These are phyloP conservation scores for Kingdonia uniflora DNA, from an alignment of 164 flowering plant species.

Conservation along the genomic window DNA sequence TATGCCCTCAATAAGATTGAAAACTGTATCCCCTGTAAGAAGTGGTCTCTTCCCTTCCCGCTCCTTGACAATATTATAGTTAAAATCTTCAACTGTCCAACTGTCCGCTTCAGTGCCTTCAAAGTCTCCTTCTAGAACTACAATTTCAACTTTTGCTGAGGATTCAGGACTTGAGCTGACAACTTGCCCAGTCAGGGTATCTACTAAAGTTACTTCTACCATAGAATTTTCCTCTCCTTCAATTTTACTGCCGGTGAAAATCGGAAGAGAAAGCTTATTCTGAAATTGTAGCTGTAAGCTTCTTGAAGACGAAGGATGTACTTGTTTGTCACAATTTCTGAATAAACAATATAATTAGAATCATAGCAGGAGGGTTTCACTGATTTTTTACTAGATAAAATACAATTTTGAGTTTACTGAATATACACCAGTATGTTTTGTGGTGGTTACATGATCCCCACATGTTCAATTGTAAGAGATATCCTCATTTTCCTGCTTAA, in stretches of 20 bases:
- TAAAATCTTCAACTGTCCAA: constrained; percentile 40
- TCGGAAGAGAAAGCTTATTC: constrained; percentile 52
- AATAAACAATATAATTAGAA: no score
- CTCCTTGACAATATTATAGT: constrained; percentile 30
- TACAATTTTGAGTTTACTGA: no score
- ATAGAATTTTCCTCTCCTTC: constrained; percentile 51
- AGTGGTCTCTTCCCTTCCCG: constrained; percentile 44
- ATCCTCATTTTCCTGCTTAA: no score
- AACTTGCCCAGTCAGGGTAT: constrained; percentile 26
- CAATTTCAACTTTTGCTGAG: constrained; percentile 35
- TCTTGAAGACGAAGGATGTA: constrained; percentile 32
- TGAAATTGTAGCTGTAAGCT: constrained; percentile 53
- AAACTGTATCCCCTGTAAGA: constrained; percentile 41
- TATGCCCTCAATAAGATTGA: constrained; percentile 51
- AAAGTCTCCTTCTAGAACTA: constrained; percentile 53
- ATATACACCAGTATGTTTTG: no score
- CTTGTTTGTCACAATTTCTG: constrained; percentile 45
- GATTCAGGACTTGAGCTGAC: constrained; percentile 30
- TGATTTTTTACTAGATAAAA: no score
- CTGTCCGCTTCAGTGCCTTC: constrained; percentile 26
- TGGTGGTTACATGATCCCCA: no score
- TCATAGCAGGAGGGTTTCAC: no score
- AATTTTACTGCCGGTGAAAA: constrained; percentile 70
- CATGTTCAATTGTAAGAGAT: no score
- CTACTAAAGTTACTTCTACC: constrained; percentile 49